phyloP scores from a whole-genome alignment of 176 grass and related monocot species.

The Aechmea fasciata region DNA sequence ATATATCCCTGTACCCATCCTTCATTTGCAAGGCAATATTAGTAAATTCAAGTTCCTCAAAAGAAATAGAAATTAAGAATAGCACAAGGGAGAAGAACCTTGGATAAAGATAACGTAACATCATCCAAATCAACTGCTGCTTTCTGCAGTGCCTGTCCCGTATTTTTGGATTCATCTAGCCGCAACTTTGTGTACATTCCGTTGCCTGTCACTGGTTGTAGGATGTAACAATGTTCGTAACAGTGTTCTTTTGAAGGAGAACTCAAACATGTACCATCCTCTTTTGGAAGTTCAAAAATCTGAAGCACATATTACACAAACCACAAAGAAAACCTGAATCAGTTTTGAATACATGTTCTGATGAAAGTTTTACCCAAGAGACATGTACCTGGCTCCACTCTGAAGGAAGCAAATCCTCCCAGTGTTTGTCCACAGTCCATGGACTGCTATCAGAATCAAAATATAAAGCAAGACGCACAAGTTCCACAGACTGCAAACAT shows the following conservation, averaged over 20 bases:
- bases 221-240: constrained; percentile 64
- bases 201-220: constrained; percentile 83
- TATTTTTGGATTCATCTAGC: constrained; percentile 64
- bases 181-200: constrained; percentile 82
- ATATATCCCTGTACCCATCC: constrained; percentile 89
- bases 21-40: constrained; percentile 29
- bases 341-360: neutral
- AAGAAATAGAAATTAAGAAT: constrained; percentile 3
- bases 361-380: neutral
- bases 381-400: constrained; percentile 82
- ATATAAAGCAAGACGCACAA: constrained; percentile 89
- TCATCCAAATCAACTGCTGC: constrained; percentile 86
- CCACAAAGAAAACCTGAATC: neutral
- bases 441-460: constrained; percentile 89
- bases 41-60: constrained; percentile 9
- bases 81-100: constrained; percentile 35
- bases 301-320: constrained; percentile 29
- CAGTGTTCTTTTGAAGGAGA: constrained; percentile 41
- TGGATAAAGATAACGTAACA: constrained; percentile 86
- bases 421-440: constrained; percentile 63
- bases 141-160: constrained; percentile 79
- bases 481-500: constrained; percentile 76
- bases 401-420: constrained; percentile 88
- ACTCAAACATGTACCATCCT: constrained; percentile 20
- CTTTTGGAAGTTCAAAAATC: constrained; percentile 66